Evolutionary conservation across 371 early-diverging fungal genomes (phyloP), one percentile per base, ranked within the genome.

Genomic region (Circinella minor): DNA sequence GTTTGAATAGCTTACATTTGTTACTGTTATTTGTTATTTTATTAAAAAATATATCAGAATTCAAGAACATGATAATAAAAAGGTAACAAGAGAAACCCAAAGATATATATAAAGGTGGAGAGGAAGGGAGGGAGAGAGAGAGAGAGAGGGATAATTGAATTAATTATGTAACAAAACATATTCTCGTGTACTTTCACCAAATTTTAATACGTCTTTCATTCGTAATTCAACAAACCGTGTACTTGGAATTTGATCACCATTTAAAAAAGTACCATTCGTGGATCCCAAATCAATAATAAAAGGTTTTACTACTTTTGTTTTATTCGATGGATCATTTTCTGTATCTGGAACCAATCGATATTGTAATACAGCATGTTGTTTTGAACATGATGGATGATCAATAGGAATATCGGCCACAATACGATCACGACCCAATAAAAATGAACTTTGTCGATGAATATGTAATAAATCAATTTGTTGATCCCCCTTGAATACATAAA

Each of bases 221-320:
- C 89, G 88, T 55, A 97, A 79, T 74, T 98, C 98, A 46, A 91
- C 85, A 76, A 91, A 98, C 13, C 96, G 86, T 17, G 92, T 89
- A 4, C 84, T 69, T 3, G 93, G 93, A 37, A 97, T 88, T 65
- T 82, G 74, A 4, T 87, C 85, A 4, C 91, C 91, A 78, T 97
- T 97, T 10, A 98, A 84, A 74, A 87, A 92, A 0, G 96, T 96
- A 15, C 96, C 97, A 74, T 97, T 97, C 4, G 95, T 87, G 13
- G 96, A 93, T 57, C 93, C 93, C 49, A 98, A 82, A 74, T 98
- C 98, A 63, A 98, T 95, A n/a, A 98, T 79, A 75, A 95, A 98
- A 11, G 96, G 97, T 64, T 89, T 88, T 14, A 88, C 79, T 0
- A 75, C 70, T 17, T 77, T 76, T 0, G 74, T 9, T 43, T 43